phyloP scores from a whole-genome alignment of 768 basidiomycete genomes.

The Dentipellis sp. region DNA sequence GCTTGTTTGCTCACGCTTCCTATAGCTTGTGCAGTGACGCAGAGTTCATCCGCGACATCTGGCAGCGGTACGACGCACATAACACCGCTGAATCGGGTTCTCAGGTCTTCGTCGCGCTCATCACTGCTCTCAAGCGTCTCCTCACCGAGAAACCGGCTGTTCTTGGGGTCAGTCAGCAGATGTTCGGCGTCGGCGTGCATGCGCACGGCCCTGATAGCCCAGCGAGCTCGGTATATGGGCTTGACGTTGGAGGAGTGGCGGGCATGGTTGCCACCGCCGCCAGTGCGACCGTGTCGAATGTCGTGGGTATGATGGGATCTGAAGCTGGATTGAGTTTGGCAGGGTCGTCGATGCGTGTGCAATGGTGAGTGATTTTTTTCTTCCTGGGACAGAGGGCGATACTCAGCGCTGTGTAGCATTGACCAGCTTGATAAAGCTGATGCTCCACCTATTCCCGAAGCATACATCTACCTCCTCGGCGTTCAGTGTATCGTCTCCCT shows the following conservation, averaged over 20 bases:
- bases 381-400: background rate
- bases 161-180: slow-evolving; percentile 71
- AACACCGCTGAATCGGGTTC: slow-evolving; percentile 37
- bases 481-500: slow-evolving; percentile 83
- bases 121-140: slow-evolving; percentile 78
- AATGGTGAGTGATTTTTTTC: slow-evolving; percentile 52
- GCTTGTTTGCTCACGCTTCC: no score
- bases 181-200: slow-evolving; percentile 69
- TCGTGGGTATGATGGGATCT: slow-evolving; percentile 77
- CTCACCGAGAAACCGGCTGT: slow-evolving; percentile 83
- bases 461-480: slow-evolving; percentile 87
- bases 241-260: slow-evolving; percentile 61
- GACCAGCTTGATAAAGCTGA: slow-evolving; percentile 98
- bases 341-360: slow-evolving; percentile 76
- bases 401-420: slow-evolving; percentile 43
- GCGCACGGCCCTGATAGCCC: slow-evolving; percentile 25
- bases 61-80: slow-evolving; percentile 10
- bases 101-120: slow-evolving; percentile 67
- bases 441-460: slow-evolving; percentile 85
- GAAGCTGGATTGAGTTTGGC: slow-evolving; percentile 65
- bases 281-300: slow-evolving; percentile 74
- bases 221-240: slow-evolving; percentile 37
- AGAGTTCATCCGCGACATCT: slow-evolving; percentile 11
- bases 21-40: slow-evolving; percentile 10
- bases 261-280: slow-evolving; percentile 81